These are phyloP conservation scores for Euphrasia confusa DNA, from an alignment of 257 asterid genomes.

Conservation along the genomic window DNA sequence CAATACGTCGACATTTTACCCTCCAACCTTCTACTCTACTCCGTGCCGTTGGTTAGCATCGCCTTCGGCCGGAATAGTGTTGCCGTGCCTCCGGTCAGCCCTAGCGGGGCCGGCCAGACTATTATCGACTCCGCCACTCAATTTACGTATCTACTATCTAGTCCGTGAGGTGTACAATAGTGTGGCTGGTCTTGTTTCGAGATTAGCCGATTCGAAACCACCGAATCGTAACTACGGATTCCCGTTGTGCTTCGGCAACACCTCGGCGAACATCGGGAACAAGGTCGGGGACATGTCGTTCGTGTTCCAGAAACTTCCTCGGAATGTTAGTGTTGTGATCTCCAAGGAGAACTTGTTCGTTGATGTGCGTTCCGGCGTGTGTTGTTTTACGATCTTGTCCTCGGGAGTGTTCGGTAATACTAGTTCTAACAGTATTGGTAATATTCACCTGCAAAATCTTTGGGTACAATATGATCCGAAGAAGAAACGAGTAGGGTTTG, in stretches of 20 bases:
- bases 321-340: constrained; percentile 37
- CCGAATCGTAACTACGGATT: constrained; percentile 43
- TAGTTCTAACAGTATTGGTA: constrained; percentile 72
- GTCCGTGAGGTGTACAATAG: constrained; percentile 55
- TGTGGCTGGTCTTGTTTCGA: constrained; percentile 50
- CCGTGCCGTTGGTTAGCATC: constrained; percentile 47
- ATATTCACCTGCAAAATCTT: constrained; percentile 74
- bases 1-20: constrained; percentile 26
- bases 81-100: constrained; percentile 41
- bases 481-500: constrained; percentile 57
- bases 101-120: constrained; percentile 75
- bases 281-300: constrained; percentile 58
- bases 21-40: constrained; percentile 67
- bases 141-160: constrained; percentile 54
- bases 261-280: constrained; percentile 27
- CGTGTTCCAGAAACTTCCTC: constrained; percentile 41
- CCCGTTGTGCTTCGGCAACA: constrained; percentile 69
- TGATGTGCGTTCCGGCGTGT: constrained; percentile 41
- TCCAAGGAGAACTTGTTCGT: constrained; percentile 42
- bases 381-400: constrained; percentile 62
- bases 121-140: constrained; percentile 82
- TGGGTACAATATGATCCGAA: constrained; percentile 85
- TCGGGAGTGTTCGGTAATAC: constrained; percentile 58
- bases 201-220: constrained; percentile 35
- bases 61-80: constrained; percentile 41